Base-by-base conservation (phyloP, 164 flowering plant genomes). In the Annona squamosa region DNA sequence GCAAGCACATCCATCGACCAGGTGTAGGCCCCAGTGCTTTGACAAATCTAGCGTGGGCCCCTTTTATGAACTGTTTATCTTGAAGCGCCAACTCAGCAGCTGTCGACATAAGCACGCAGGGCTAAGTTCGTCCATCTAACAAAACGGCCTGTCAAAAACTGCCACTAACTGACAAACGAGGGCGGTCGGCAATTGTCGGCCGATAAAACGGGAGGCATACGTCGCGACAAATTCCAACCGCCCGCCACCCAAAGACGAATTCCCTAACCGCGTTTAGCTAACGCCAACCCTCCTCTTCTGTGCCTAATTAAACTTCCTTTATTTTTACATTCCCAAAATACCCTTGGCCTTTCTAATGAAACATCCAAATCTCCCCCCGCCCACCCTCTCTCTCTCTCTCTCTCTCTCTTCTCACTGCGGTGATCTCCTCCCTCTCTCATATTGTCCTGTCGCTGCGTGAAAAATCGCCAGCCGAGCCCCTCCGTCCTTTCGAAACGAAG, bases 121-220 rank as follows among this genome's bases (percentile, higher is more conserved):
- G 75, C 37, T 46, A 65, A 46, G 66, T 70, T 65, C 6, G 76
- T 59, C 47, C 71, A 52, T 48, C 46, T 7, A 63, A 3, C 18
- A 19, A 18, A 18, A 19, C 3, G 26, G 0, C 4, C 12, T 9
- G 43, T 3, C 12, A 16, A 45, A 48, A 46, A 37, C 4, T 62
- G 48, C 69, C 67, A 47, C 77, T 46, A 73, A 71, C 71, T 56
- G 79, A 76, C 79, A 71, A 71, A 57, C 52, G 65, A 67, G 13
- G 52, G 71, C 37, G 65, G 77, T 76, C 83, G 83, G 83, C 79
- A 74, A 76, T 45, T 78, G 81, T 81, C 79, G 84, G 76, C 79
- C 81, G 79, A 43, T 76, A 70, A 73, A 73, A 42, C 77, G 81
- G 85, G 84, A 82, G 85, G 77, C 82, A 84, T 75, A 65, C 74